phyloP scores from a whole-genome alignment of 768 basidiomycete species.

The Lactifluus piperatus region DNA sequence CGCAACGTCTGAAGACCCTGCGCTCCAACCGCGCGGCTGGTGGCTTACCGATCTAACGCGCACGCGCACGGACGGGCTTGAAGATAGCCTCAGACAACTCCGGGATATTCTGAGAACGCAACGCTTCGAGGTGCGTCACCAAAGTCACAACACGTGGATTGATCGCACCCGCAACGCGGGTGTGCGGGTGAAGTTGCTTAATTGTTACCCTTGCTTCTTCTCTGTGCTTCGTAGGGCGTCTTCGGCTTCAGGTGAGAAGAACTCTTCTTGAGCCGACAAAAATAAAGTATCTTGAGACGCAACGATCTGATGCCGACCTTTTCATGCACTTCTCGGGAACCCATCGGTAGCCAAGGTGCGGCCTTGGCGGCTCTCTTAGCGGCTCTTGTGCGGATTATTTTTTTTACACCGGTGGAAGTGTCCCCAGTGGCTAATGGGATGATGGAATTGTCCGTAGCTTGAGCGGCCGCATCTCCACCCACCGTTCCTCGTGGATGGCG shows the following conservation, averaged over 20 bases:
- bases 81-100: slow-evolving; percentile 45
- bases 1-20: slow-evolving; percentile 35
- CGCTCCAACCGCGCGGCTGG: slow-evolving; percentile 60
- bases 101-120: slow-evolving; percentile 49
- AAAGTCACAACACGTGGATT: background rate
- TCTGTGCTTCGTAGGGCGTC: slow-evolving; percentile 44
- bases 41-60: slow-evolving; percentile 50
- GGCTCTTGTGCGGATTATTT: slow-evolving; percentile 45
- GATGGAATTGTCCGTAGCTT: slow-evolving; percentile 30
- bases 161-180: slow-evolving; percentile 3
- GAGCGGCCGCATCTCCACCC: slow-evolving; percentile 46
- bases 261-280: background rate
- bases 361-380: slow-evolving; percentile 62
- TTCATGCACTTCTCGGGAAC: background rate
- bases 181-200: background rate
- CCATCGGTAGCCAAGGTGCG: slow-evolving; percentile 57
- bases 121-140: slow-evolving; percentile 53
- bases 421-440: background rate
- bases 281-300: background rate
- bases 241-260: slow-evolving; percentile 63
- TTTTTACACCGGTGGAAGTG: background rate
- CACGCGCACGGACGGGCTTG: slow-evolving; percentile 45
- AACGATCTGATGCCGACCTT: slow-evolving; percentile 7
- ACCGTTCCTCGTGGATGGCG: slow-evolving; percentile 52
- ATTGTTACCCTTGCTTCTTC: background rate